phyloP scores from a whole-genome alignment of 805 yeast genomes.

The Barnettozyma californica region DNA sequence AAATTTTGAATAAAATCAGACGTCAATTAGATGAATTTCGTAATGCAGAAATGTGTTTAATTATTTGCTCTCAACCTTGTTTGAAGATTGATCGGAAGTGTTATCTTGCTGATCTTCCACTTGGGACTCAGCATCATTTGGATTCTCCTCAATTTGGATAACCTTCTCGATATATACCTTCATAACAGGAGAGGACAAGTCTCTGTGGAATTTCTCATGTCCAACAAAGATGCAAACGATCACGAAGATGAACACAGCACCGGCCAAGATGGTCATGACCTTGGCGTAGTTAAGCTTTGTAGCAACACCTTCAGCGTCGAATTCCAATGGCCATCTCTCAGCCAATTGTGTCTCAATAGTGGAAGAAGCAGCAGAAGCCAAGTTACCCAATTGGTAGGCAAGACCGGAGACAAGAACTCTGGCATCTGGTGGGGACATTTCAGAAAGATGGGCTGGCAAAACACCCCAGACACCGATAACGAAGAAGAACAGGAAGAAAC shows the following conservation, averaged over 20 bases:
- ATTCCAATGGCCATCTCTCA: constrained; percentile 47
- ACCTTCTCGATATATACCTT: constrained; percentile 27
- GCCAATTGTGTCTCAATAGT: constrained; percentile 69
- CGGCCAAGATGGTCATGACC: constrained; percentile 68
- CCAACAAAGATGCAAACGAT: constrained; percentile 46
- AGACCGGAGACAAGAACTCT: constrained; percentile 59
- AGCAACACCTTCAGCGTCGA: constrained; percentile 27
- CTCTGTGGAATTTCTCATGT: constrained; percentile 46
- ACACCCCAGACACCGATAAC: constrained; percentile 77
- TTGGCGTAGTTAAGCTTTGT: constrained; percentile 47
- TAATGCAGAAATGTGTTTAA: background rate
- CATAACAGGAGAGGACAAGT: constrained; percentile 29
- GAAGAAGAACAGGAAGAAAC: constrained; percentile 59
- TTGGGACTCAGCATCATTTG: constrained; percentile 4
- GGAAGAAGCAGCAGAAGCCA: constrained; percentile 65
- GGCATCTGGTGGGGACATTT: constrained; percentile 60
- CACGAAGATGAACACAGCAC: constrained; percentile 54
- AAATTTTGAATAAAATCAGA: no score
- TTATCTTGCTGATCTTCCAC: background rate
- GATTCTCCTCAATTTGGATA: constrained; percentile 13
- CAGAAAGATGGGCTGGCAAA: constrained; percentile 59
- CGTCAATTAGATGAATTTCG: background rate
- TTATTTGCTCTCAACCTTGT: background rate
- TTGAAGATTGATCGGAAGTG: constrained; percentile 1
- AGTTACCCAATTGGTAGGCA: constrained; percentile 67